phyloP scores from a whole-genome alignment of 805 yeast genomes.

The Danielia reshetovae region DNA sequence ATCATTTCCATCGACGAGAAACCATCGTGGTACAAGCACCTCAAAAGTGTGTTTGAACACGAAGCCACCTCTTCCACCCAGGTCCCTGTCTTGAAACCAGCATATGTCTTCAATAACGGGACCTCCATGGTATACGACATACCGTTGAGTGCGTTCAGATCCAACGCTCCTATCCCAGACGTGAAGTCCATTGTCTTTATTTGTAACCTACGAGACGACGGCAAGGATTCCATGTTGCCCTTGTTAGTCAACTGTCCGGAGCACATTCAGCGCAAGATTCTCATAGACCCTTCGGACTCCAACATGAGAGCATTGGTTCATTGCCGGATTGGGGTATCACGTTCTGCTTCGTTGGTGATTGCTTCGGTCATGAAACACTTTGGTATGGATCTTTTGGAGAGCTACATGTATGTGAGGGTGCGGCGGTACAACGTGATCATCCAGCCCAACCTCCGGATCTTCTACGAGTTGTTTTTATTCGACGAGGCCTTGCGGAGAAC shows the following conservation, averaged over 20 bases:
- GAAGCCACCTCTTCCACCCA: constrained; percentile 6
- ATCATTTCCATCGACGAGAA: constrained; percentile 34
- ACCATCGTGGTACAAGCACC: constrained; percentile 27
- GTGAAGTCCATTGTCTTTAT: constrained; percentile 23
- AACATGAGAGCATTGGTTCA: constrained; percentile 8
- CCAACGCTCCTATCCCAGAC: constrained; percentile 7
- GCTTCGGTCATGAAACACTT: constrained; percentile 13
- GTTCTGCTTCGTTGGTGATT: constrained; percentile 11
- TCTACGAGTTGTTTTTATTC: constrained; percentile 17
- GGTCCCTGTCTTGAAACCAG: constrained; percentile 9
- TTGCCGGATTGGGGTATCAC: constrained; percentile 15
- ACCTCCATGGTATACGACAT: constrained; percentile 9
- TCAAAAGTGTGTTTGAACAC: constrained; percentile 8
- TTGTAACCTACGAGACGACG: constrained; percentile 36
- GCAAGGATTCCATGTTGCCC: constrained; percentile 30
- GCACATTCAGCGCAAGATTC: constrained; percentile 25
- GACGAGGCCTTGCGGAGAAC: constrained; percentile 17
- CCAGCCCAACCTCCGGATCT: constrained; percentile 40
- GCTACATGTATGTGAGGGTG: constrained; percentile 13
- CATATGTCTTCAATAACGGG: constrained; percentile 11
- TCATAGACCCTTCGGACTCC: constrained; percentile 16
- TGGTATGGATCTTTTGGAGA: constrained; percentile 9
- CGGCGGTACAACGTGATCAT: constrained; percentile 22
- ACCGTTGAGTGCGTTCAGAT: constrained; percentile 4
- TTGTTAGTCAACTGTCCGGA: constrained; percentile 28